Evolutionary conservation across 2,329 filamentous ascomycete genomes (phyloP).

Genomic region (Alternaria sp.): DNA sequence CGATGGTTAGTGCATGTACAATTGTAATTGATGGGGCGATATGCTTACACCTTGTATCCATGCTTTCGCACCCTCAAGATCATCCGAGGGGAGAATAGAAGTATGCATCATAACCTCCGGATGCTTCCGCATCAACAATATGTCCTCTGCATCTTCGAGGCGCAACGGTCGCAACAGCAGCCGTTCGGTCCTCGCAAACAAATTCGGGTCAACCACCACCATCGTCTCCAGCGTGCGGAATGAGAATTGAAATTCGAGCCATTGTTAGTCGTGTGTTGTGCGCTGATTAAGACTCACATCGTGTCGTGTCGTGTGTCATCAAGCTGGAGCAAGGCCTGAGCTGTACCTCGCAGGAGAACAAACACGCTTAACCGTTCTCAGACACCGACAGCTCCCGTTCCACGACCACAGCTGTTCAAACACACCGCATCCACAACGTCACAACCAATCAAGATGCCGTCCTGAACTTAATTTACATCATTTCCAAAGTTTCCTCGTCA

Average conservation of each 20-base stretch:
- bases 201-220: slow-evolving; percentile 46
- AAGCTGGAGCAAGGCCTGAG: slow-evolving; percentile 15
- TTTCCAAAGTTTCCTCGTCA: slow-evolving; percentile 14
- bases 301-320: slow-evolving; percentile 41
- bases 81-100: slow-evolving; percentile 59
- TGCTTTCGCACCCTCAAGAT: slow-evolving; percentile 48
- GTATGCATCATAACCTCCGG: slow-evolving; percentile 72
- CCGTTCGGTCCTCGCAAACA: slow-evolving; percentile 58
- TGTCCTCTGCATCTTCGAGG: slow-evolving; percentile 60
- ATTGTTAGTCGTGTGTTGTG: slow-evolving; percentile 21
- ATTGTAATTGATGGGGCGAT: too few species aligned
- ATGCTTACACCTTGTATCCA: slow-evolving; percentile 50
- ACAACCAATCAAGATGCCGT: slow-evolving; percentile 35
- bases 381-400: slow-evolving; percentile 30
- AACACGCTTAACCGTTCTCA: slow-evolving; percentile 30
- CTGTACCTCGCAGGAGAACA: slow-evolving; percentile 19
- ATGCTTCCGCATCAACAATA: slow-evolving; percentile 65
- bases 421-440: slow-evolving; percentile 26
- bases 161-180: slow-evolving; percentile 64
- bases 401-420: slow-evolving; percentile 30
- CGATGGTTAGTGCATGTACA: background rate
- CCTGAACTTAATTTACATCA: slow-evolving; percentile 20
- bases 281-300: slow-evolving; percentile 11
- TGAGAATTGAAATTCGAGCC: slow-evolving; percentile 18
- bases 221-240: slow-evolving; percentile 29